phyloP scores from a whole-genome alignment of 177 flowering plant species.

The Telopea speciosissima region DNA sequence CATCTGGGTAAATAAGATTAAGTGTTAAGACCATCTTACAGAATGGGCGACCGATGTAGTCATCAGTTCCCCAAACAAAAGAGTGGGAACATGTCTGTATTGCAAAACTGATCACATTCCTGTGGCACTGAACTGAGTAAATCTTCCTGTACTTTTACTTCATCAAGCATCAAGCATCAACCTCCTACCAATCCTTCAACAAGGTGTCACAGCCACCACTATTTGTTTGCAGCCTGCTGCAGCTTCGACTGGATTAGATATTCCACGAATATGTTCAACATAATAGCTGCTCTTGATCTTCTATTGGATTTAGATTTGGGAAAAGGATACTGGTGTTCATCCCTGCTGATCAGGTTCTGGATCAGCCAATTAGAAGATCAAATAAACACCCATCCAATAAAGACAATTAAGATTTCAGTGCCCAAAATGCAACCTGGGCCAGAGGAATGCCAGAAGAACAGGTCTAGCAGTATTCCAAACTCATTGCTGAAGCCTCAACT shows the following conservation, averaged over 20 bases:
- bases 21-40: too few relatives aligned
- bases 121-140: background rate
- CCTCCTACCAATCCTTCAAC: background rate
- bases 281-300: background rate
- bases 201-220: background rate
- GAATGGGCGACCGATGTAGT: background rate
- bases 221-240: background rate
- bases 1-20: too few relatives aligned
- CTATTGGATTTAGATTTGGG: background rate
- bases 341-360: background rate
- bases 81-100: background rate
- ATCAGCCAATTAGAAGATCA: background rate
- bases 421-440: background rate
- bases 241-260: background rate
- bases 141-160: background rate
- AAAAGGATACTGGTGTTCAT: background rate
- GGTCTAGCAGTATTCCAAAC: background rate
- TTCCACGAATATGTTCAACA: background rate
- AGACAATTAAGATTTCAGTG: background rate
- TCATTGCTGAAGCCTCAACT: slow-evolving; percentile 47
- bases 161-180: too few relatives aligned
- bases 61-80: background rate
- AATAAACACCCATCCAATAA: background rate
- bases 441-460: background rate
- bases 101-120: background rate